Base-by-base conservation (phyloP, 805 yeast species). In the Candida dendrica region DNA sequence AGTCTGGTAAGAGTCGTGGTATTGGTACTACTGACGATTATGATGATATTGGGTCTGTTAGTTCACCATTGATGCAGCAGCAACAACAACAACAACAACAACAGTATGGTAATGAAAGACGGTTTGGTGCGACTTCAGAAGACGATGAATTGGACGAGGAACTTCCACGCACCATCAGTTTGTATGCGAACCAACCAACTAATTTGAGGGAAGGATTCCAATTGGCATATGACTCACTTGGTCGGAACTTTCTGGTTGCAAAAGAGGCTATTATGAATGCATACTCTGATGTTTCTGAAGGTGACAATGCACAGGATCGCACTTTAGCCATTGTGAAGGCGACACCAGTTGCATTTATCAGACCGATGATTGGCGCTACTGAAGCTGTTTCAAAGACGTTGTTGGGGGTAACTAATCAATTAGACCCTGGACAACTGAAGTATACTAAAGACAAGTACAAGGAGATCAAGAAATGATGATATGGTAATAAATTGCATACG, bases 321-420 rank as follows among this genome's bases (percentile, higher is more conserved):
- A 75, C 86, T 0, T 61, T 69, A 16, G 80, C 87, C 1, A 68
- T 88, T 13, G 81, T 85, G 13, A 76, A 75, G 48, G 87, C 84
- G 0, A 78, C 95, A 1, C 97, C 97, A 0, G 77, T 87, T 14
- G 81, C 87, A 16, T 61, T 90, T 14, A 71, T 90, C 2, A 61
- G 96, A 35, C 96, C 97, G 2, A 72, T 88, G 47, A 88, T 90
- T 51, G 98, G 97, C 2, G 88, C 95, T 0, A 84, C 96, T 0
- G 96, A 88, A 58, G 95, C 95, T 0, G 71, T 90, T 6, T 82
- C 91, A 6, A 84, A 80, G 53, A 74, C 95, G 1, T 66, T 90
- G 39, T 73, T 87, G 65, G 98, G 98, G 1, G 71, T 90, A 7
- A 79, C 88, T 34, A 89, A 88, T 56, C 84, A 82, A 47, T 63